Conservation (phyloP, 768 basidiomycete species). For the Lactarius sp. region DNA sequence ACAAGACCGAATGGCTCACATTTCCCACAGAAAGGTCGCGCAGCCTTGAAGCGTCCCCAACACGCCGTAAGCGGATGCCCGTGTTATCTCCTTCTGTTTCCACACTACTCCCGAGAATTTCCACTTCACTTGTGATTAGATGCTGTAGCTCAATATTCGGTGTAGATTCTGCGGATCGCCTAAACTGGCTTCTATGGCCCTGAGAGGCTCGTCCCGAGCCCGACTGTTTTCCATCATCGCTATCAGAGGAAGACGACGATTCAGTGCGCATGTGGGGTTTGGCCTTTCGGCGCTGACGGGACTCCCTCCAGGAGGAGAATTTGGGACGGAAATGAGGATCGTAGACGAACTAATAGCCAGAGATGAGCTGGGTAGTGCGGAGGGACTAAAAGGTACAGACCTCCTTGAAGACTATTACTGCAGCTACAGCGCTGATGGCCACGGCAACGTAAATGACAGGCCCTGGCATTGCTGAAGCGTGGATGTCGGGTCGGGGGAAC, state of each 20-base stretch:
- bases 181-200: not conserved
- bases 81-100: conserved; percentile 12
- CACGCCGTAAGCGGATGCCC: conserved; percentile 13
- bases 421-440: conserved; percentile 20
- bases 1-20: not conserved
- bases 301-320: conserved; percentile 18
- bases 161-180: conserved; percentile 3
- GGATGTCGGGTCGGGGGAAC: not conserved
- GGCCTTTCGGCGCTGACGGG: conserved; percentile 13
- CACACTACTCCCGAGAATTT: conserved; percentile 11
- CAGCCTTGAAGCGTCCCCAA: not conserved
- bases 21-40: not conserved
- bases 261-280: conserved; percentile 3
- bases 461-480: conserved; percentile 21
- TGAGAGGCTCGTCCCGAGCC: not conserved
- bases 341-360: conserved; percentile 17
- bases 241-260: conserved; percentile 3
- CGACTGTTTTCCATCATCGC: not conserved
- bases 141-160: conserved; percentile 19
- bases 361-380: not conserved
- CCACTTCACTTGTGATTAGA: conserved; percentile 19
- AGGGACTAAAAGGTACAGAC: conserved; percentile 2
- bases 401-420: conserved; percentile 22
- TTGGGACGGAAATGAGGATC: conserved; percentile 25
- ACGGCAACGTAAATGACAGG: conserved; percentile 24